Base-by-base conservation (phyloP, 805 yeast genomes). In the Wickerhamiella bombiphila region DNA sequence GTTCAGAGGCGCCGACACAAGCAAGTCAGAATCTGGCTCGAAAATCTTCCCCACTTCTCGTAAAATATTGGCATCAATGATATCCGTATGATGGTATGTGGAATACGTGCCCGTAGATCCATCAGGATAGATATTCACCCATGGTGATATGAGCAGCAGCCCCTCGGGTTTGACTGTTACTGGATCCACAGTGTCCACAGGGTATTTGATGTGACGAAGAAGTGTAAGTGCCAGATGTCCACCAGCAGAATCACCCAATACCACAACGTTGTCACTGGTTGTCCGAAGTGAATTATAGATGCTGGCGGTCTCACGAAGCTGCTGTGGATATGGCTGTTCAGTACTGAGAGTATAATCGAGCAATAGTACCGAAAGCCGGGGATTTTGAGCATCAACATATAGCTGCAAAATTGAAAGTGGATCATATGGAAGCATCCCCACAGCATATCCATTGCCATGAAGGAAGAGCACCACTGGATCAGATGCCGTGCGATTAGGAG, bases 211-310 rank as follows among this genome's bases (percentile, higher is more conserved):
- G 21, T 40, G 45, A 8, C 32, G 34, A 8, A 34, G 11, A 19
- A 45, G 15, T 17, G 35, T 42, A 14, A 53, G 36, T 4, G 43
- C 15, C 16, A 56, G 40, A 25, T 52, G 49, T 1, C 50, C 59
- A 20, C 60, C 59, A 3, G 55, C 55, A 5, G 59, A 54, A 32
- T 56, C 60, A 16, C 60, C 60, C 29, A 41, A 18, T 2, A 54
- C 21, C 3, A 51, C 38, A 28, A 54, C 45, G 36, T 51, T 42
- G 18, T 36, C 35, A 36, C 39, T 28, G 7, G 38, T 30, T 9
- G 36, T 37, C n/a, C 43, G 31, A 18, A 55, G 36, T n/a, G 30
- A 36, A 18, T 45, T 44, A 38, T 42, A 53, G 4, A 39, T 37
- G 15, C 24, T 14, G 3, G 40, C 45, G 4, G 47, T 38, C 41